A percentile compares a stretch with the other conserved stretches of the same genome.
These are phyloP conservation scores for Aspergillus tubingensis DNA, from an alignment of 2,329 filamentous ascomycete species.

Conservation along the genomic window DNA sequence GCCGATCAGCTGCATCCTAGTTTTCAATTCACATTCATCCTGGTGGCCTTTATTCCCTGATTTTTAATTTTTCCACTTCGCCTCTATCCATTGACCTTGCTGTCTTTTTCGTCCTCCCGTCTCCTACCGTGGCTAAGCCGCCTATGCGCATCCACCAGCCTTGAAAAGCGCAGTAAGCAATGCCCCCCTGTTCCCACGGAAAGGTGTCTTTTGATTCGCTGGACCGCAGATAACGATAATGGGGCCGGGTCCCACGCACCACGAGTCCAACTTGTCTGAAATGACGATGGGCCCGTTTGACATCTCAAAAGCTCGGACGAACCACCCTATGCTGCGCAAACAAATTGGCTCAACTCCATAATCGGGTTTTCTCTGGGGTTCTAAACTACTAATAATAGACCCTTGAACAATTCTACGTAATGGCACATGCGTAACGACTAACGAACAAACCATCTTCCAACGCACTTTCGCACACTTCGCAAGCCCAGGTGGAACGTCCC, in stretches of 20 bases:
- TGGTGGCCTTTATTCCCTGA: not conserved
- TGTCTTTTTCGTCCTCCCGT: not conserved
- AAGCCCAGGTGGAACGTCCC: not conserved
- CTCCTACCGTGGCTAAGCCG: conserved; percentile 1
- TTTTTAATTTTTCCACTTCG: not conserved
- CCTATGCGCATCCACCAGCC: not conserved
- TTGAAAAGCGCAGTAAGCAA: conserved; percentile 1
- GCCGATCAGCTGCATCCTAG: no score
- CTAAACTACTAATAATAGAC: not conserved
- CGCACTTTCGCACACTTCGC: not conserved
- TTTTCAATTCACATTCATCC: not conserved
- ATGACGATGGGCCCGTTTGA: conserved; percentile 5
- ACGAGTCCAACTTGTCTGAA: conserved; percentile 1
- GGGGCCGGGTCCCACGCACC: conserved; percentile 14
- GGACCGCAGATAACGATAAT: conserved; percentile 9
- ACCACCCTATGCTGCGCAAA: conserved; percentile 1
- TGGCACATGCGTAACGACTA: not conserved
- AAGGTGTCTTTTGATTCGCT: conserved; percentile 12
- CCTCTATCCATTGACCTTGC: not conserved
- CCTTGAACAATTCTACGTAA: not conserved
- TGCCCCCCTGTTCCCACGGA: conserved; percentile 5
- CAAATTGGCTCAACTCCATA: not conserved
- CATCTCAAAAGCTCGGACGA: conserved; percentile 5
- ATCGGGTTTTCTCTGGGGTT: not conserved
- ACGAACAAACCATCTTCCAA: not conserved